Evolutionary conservation across 2,329 filamentous ascomycete species (phyloP), one percentile per base, ranked within the genome.

Genomic region (Mollisia scopiformis): DNA sequence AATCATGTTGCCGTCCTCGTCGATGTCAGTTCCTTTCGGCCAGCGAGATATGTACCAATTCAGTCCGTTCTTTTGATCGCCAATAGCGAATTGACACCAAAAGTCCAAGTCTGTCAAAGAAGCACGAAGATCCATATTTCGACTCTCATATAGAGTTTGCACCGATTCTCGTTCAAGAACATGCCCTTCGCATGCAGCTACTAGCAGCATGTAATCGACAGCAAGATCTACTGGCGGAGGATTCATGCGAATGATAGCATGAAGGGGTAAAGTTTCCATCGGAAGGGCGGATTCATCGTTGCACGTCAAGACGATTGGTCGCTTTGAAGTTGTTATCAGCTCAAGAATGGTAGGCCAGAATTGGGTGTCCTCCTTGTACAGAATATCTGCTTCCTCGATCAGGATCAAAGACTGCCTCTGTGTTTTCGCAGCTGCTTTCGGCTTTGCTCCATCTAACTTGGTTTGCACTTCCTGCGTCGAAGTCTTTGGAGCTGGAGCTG

Each of bases 11-110:
- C 90, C 88, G 47, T 88, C 75, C 55, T 84, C 79, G 68, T 94
- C 88, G 2, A 88, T 71, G 69, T 94, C 90, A 25, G 81, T 81
- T 0, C 90, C 90, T 47, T 82, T 84, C 8, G 91, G 90, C 87
- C 88, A 94, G 59, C 89, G 84, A 51, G 89, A 86, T 68, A 90
- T 88, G 69, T 96, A 91, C 94, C 96, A 99, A 69, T 94, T 91
- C 47, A 96, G 84, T 0, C 95, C 94, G 21, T 91, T 90, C 68
- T 90, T 90, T n/a, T 86, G 82, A 72, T 97, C 95, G 5, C 95
- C 96, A 10, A 99, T 87, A 0, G 90, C 92, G 76, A 98, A 93
- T 74, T 99, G 95, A 73, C 96, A 99, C 94, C 94, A 99, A 73
- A 96, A 95, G 73, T 96, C 89, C 28, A 99, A 82, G 63, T 98